Evolutionary conservation across 2,329 filamentous ascomycete genomes (phyloP).

Genomic region (Diaporthe humulicola): DNA sequence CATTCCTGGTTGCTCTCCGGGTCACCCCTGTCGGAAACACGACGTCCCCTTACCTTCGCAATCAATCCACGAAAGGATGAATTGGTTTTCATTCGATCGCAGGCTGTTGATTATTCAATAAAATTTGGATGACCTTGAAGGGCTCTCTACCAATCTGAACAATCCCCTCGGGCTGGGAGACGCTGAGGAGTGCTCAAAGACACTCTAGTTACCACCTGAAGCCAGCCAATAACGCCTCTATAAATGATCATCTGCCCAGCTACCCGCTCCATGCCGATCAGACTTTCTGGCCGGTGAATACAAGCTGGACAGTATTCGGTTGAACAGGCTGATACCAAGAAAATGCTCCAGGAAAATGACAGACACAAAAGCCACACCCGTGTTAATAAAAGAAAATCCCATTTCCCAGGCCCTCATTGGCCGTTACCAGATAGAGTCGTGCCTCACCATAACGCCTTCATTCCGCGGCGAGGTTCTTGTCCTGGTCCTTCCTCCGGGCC

Average conservation of each 20-base stretch:
- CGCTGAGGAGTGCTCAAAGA: background rate
- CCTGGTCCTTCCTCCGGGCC: conserved; percentile 15
- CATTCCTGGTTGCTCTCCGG: too few species aligned
- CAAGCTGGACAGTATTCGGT: too few species aligned
- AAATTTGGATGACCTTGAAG: background rate
- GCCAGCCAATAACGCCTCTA: background rate
- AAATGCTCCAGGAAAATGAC: background rate
- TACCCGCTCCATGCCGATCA: background rate
- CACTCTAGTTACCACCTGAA: background rate
- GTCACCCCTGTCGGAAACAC: background rate
- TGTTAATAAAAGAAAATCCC: background rate
- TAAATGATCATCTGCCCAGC: background rate
- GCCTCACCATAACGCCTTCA: conserved; percentile 14
- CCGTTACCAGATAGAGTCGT: conserved; percentile 37
- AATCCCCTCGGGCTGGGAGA: too few species aligned
- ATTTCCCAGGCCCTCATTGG: too few species aligned
- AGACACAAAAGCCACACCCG: background rate
- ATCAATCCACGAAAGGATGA: too few species aligned
- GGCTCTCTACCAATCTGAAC: background rate
- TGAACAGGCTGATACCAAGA: background rate
- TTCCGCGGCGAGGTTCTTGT: conserved; percentile 28
- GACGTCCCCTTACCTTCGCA: too few species aligned
- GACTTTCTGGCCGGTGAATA: background rate
- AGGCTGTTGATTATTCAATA: too few species aligned
- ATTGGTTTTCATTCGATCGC: too few species aligned